Base-by-base conservation (phyloP, 495 filamentous ascomycete species). In the Rhizodiscina lignyota region DNA sequence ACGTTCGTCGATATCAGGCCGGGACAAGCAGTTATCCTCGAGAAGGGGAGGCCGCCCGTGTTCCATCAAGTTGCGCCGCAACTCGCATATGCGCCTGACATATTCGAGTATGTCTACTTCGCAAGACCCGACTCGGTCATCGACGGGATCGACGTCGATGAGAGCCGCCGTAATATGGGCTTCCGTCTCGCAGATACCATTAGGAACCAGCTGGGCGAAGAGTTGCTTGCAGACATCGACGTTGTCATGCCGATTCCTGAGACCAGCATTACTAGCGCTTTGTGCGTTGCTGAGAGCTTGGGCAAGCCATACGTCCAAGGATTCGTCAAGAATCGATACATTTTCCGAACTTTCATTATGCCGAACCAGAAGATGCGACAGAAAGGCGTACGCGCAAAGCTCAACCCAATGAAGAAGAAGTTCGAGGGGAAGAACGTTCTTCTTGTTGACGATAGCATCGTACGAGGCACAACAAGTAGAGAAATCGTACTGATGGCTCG, bases 341-440 rank as follows among this genome's bases (percentile, higher is more conserved):
- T 96, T 32, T 91, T 86, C 66, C 76, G 87, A 23, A 94, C 87
- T 0, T 94, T 94, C 54, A 94, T 94, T 52, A 85, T 93, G 77
- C 84, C 85, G 5, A 77, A 75, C 21, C 87, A 94, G 53, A 75
- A 77, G 47, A 72, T 76, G 17, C 67, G 89, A 4, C 76, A 93
- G 47, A 89, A 78, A 48, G 75, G 75, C 36, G 78, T 83, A 16
- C 68, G 79, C 0, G 60, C 77, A 26, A 83, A 83, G 58, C 65
- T 91, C 17, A 89, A 79, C 47, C 75, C 83, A 34, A 92, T 92
- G 63, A 71, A 77, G 34, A 72, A 78, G 21, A 84, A 94, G 53
- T 94, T 97, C 58, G 65, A 77, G 45, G 80, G 72, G 38, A 73
- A 79, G 44, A 83, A 78, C 43, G 83, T 97, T 5, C 67, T 85